Base-by-base conservation (phyloP, 495 filamentous ascomycete genomes). In the Xylaria telfairii region DNA sequence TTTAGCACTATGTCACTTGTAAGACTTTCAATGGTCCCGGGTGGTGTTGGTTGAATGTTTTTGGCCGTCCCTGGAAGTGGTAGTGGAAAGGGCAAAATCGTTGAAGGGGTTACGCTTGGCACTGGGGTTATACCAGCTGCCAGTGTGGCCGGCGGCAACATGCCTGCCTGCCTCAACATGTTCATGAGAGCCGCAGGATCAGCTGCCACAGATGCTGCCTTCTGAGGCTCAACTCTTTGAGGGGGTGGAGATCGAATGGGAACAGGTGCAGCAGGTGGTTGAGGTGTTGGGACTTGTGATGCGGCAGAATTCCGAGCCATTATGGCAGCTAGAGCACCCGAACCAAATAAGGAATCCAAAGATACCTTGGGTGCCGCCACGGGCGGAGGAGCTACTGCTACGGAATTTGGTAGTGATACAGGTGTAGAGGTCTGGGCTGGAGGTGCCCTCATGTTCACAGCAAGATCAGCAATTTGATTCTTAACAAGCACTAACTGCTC, bases 401-500 rank as follows among this genome's bases (percentile, higher is more conserved):
- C 72, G 57, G 73, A 67, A 74, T 72, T 72, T 74, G 75, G 69
- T 70, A 75, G 72, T 64, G 80, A 60, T 71, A 75, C 60, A 65
- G 78, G 77, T 69, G 73, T 76, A 72, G 79, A 28, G 51, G 77
- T 77, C 70, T 77, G 73, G 77, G 83, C 78, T 69, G 65, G 73
- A 62, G 75, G 76, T 46, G 79, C 79, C 77, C 80, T 82, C 71
- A 84, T 81, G 68, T 82, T 86, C 80, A 87, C 84, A 72, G 87
- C 85, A 74, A 97, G 87, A 73, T 89, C 87, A 73, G 90, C 86
- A 73, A 98, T 88, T 85, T 93, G 91, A 74, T 93, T 89, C 78
- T 90, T 90, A 74, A 97, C 90, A 76, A 90, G 85, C 79, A 89
- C 89, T 73, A 97, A 85, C 82, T 96, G 90, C 73, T 94, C 89